These are phyloP conservation scores for Diaporthe vexans DNA, from an alignment of 2,329 filamentous ascomycete species.

Conservation along the genomic window DNA sequence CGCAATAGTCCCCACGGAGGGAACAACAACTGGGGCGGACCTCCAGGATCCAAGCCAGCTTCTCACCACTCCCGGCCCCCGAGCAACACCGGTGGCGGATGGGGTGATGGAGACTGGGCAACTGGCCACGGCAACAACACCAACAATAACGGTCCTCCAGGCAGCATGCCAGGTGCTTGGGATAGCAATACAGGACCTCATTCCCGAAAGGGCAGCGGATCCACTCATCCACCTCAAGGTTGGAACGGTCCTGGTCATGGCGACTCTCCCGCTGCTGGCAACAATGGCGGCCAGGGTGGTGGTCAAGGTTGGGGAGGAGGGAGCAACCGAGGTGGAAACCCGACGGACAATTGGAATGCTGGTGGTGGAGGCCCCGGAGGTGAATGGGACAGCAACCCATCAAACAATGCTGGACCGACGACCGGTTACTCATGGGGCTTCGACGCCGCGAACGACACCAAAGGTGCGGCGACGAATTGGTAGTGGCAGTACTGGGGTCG, in stretches of 20 bases:
- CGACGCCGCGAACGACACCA: conserved; percentile 28
- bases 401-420: conserved; percentile 33
- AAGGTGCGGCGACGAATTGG: conserved; percentile 33
- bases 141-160: conserved; percentile 16
- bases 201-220: background rate
- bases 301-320: conserved; percentile 14
- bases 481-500: conserved; percentile 29
- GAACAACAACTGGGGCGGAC: conserved; percentile 25
- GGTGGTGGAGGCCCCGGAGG: background rate
- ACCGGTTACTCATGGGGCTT: background rate
- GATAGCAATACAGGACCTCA: conserved; percentile 2
- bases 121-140: background rate
- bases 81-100: conserved; percentile 14
- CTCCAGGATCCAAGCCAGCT: conserved; percentile 19
- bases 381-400: conserved; percentile 23
- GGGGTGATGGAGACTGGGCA: background rate
- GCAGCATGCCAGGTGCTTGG: conserved; percentile 31
- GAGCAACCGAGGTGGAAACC: conserved; percentile 8
- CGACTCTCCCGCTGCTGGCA: background rate
- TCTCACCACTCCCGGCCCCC: conserved; percentile 1
- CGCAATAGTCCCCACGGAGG: conserved; percentile 16
- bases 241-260: background rate
- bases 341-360: background rate
- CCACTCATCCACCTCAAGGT: conserved; percentile 11
- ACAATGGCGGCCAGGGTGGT: conserved; percentile 2